Evolutionary conservation across 176 grass and related monocot species (phyloP).

Genomic region (Carex parvula): DNA sequence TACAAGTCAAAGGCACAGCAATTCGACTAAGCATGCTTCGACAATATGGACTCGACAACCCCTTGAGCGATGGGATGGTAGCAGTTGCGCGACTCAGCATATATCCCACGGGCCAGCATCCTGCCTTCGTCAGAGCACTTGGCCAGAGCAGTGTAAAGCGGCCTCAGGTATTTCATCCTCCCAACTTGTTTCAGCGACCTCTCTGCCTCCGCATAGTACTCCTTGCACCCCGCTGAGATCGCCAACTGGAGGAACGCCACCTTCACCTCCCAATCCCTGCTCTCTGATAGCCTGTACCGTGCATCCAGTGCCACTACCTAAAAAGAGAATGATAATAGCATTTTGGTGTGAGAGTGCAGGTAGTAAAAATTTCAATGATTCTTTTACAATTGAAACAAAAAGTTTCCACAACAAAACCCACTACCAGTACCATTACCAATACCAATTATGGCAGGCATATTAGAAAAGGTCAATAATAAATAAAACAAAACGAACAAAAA

Average conservation of each 20-base stretch:
- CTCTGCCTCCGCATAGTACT: slow-evolving; percentile 64
- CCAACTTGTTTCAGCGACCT: slow-evolving; percentile 87
- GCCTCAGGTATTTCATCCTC: slow-evolving; percentile 84
- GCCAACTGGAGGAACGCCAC: slow-evolving; percentile 82
- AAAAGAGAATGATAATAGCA: background rate
- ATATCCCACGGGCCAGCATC: slow-evolving; percentile 70
- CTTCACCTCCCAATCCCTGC: slow-evolving; percentile 72
- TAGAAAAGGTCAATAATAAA: background rate
- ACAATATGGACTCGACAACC: slow-evolving; percentile 41
- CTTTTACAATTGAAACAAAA: slow-evolving; percentile 4
- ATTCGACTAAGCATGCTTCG: slow-evolving; percentile 25
- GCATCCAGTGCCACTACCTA: slow-evolving; percentile 72
- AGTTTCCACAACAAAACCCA: background rate
- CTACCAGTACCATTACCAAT: background rate
- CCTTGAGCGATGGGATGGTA: slow-evolving; percentile 56
- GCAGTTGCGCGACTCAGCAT: slow-evolving; percentile 54
- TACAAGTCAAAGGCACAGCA: background rate
- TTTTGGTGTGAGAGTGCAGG: background rate
- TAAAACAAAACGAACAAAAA: slow-evolving; percentile 11
- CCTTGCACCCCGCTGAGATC: slow-evolving; percentile 60
- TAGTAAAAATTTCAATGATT: background rate
- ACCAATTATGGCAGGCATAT: background rate
- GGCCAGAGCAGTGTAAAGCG: slow-evolving; percentile 59
- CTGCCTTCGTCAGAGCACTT: slow-evolving; percentile 50
- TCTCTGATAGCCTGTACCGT: slow-evolving; percentile 70